Evolutionary conservation across 176 grass and related monocot species (phyloP).

Genomic region (Oryza punctata): DNA sequence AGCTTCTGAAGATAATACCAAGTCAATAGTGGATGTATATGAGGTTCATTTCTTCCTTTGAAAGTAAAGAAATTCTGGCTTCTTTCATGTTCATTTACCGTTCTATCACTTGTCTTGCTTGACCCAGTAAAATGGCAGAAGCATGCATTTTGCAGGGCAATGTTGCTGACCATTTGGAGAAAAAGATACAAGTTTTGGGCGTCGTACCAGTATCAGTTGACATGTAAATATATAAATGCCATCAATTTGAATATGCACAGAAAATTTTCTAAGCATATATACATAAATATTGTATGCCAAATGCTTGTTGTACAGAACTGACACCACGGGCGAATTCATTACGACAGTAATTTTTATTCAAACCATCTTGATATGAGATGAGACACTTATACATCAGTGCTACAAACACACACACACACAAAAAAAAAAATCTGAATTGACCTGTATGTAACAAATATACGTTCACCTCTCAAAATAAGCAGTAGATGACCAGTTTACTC

Average conservation of each 20-base stretch:
- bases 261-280: neutral
- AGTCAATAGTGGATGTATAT: constrained; percentile 43
- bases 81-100: neutral
- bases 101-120: neutral
- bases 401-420: too few relatives aligned
- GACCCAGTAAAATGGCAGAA: neutral
- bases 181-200: neutral
- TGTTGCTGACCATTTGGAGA: neutral
- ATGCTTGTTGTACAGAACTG: neutral
- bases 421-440: neutral
- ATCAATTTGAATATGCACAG: neutral
- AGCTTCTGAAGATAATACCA: constrained; percentile 81
- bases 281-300: neutral
- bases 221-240: constrained; percentile 21
- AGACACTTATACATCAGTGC: neutral
- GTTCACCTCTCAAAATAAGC: neutral
- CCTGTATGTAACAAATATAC: too few relatives aligned
- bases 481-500: neutral
- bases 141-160: neutral
- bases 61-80: neutral
- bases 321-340: neutral
- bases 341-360: neutral
- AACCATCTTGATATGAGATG: neutral
- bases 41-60: neutral
- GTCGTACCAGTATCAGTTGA: neutral